Percentiles rank a stretch among this genome's conserved stretches.
phyloP scores from a whole-genome alignment of 306 rosid species.

The Quercus engelmannii region DNA sequence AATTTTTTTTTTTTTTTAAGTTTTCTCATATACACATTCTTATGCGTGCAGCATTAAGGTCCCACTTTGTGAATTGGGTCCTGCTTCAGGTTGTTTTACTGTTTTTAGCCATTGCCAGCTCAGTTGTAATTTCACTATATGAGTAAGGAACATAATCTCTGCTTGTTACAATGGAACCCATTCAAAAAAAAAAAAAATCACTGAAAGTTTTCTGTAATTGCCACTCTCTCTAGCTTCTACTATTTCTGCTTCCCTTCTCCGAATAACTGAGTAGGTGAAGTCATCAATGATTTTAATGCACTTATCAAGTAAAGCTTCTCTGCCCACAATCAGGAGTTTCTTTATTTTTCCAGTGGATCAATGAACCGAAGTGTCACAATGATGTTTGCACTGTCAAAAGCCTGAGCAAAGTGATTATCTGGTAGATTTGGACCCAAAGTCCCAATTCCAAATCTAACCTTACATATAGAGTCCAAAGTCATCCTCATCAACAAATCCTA shows the following conservation, averaged over 20 bases:
- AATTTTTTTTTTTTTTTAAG: too few relatives aligned
- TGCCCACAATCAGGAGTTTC: slow-evolving; percentile 58
- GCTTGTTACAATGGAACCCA: too few relatives aligned
- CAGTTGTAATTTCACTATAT: too few relatives aligned
- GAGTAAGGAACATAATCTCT: too few relatives aligned
- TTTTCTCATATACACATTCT: too few relatives aligned
- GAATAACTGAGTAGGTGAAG: slow-evolving; percentile 79
- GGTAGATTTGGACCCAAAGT: slow-evolving; percentile 67
- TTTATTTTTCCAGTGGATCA: slow-evolving; percentile 80
- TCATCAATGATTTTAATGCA: slow-evolving; percentile 71
- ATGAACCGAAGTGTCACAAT: slow-evolving; percentile 85
- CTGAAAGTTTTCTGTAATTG: too few relatives aligned
- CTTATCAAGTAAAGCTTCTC: slow-evolving; percentile 77
- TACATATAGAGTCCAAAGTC: slow-evolving; percentile 91
- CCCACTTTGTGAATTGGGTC: too few relatives aligned
- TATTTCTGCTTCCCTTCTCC: slow-evolving; percentile 73
- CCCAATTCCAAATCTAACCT: slow-evolving; percentile 95
- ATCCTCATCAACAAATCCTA: slow-evolving; percentile 91
- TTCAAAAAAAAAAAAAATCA: too few relatives aligned
- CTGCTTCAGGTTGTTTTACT: too few relatives aligned
- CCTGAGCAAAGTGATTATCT: slow-evolving; percentile 65
- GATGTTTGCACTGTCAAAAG: slow-evolving; percentile 85
- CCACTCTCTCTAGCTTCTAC: slow-evolving; percentile 33
- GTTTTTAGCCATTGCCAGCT: too few relatives aligned
- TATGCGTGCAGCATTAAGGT: too few relatives aligned